Evolutionary conservation across 2,329 filamentous ascomycete species (phyloP).

Genomic region (Cladosporium austrohemisphaericum): DNA sequence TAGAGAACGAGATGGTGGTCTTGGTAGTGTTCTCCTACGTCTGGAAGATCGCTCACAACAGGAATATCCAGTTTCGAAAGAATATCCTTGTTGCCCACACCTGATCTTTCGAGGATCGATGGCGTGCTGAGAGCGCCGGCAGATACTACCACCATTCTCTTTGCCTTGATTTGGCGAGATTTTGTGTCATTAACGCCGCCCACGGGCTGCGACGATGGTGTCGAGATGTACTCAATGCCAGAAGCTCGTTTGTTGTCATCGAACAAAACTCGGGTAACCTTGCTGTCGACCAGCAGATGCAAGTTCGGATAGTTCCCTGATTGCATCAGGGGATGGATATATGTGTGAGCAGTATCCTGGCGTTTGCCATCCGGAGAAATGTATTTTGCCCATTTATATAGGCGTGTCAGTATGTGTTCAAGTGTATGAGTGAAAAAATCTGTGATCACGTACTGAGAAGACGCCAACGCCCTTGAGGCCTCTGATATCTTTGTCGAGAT

Average conservation of each 20-base stretch:
- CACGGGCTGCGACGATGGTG: slow-evolving; percentile 22
- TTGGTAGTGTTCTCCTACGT: slow-evolving; percentile 53
- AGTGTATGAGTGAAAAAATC: not conserved
- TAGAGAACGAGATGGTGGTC: slow-evolving; percentile 55
- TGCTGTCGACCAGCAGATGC: slow-evolving; percentile 54
- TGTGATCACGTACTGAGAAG: not conserved
- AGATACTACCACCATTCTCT: slow-evolving; percentile 43
- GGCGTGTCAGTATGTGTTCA: slow-evolving; percentile 7
- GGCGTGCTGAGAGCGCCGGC: slow-evolving; percentile 53
- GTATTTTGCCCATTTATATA: slow-evolving; percentile 42
- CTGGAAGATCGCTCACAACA: slow-evolving; percentile 45
- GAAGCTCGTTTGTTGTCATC: slow-evolving; percentile 11
- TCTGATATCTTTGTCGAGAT: slow-evolving; percentile 29
- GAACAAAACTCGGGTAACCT: slow-evolving; percentile 48
- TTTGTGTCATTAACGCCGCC: slow-evolving; percentile 5
- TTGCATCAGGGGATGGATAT: slow-evolving; percentile 51
- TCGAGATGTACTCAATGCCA: slow-evolving; percentile 45
- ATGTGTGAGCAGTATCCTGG: slow-evolving; percentile 54
- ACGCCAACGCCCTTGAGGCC: slow-evolving; percentile 3
- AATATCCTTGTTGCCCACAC: slow-evolving; percentile 52
- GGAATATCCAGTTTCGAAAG: slow-evolving; percentile 46
- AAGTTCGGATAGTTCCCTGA: slow-evolving; percentile 53
- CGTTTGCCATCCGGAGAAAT: slow-evolving; percentile 49
- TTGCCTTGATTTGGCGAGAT: slow-evolving; percentile 43
- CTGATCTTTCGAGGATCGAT: slow-evolving; percentile 58